Conservation (phyloP, 192 early-diverging fungal genomes). For the Allomyces arbusculus region DNA sequence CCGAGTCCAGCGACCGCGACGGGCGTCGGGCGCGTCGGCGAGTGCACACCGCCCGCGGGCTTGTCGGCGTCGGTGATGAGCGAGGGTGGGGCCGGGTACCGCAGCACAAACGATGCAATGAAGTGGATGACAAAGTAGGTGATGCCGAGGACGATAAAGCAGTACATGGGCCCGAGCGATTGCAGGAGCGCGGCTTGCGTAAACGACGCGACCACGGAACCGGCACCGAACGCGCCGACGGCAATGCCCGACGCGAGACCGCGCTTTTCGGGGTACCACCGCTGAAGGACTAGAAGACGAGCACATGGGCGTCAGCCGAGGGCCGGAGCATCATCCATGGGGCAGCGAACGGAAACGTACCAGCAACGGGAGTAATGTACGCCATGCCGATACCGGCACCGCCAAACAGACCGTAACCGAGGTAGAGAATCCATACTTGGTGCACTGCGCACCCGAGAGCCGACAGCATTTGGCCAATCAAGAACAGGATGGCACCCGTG, state of each 20-base stretch:
- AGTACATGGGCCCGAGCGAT: slow-evolving; percentile 24
- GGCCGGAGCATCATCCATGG: too few species aligned
- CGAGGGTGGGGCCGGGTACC: slow-evolving; percentile 32
- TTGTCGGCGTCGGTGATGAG: too few species aligned
- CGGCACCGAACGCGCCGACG: slow-evolving; percentile 56
- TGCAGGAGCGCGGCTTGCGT: slow-evolving; percentile 38
- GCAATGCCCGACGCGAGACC: slow-evolving; percentile 41
- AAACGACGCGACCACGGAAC: slow-evolving; percentile 44
- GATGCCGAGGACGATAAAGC: slow-evolving; percentile 43
- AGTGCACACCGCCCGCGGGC: too few species aligned
- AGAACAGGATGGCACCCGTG: slow-evolving; percentile 24
- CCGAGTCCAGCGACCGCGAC: too few species aligned
- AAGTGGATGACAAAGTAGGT: slow-evolving; percentile 42
- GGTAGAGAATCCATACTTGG: slow-evolving; percentile 35
- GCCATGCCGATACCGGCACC: slow-evolving; percentile 38
- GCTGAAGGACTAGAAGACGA: slow-evolving; percentile 18
- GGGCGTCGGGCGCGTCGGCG: too few species aligned
- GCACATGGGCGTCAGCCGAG: too few species aligned
- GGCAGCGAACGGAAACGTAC: neutral
- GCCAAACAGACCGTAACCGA: slow-evolving; percentile 42
- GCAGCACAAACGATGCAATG: slow-evolving; percentile 26
- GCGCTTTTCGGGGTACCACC: slow-evolving; percentile 39
- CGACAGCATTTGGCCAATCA: slow-evolving; percentile 28
- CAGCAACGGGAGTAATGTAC: slow-evolving; percentile 36
- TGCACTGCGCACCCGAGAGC: slow-evolving; percentile 27